phyloP scores from a whole-genome alignment of 768 basidiomycete species.

The Panaeolus cyanescens region DNA sequence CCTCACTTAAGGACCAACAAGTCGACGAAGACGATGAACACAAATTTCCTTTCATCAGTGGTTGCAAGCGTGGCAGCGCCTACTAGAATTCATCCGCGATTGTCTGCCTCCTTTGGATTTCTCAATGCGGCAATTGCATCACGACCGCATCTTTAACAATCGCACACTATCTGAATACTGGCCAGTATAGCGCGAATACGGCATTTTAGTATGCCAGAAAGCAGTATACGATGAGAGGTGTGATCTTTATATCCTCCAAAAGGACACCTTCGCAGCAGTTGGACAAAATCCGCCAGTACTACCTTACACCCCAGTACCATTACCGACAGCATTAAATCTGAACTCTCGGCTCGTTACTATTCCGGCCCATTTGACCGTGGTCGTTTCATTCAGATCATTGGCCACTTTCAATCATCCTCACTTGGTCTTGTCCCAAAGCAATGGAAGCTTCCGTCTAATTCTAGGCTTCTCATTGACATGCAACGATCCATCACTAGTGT shows the following conservation, averaged over 20 bases:
- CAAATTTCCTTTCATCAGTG: background rate
- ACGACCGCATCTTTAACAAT: background rate
- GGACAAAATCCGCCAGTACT: background rate
- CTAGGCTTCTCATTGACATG: slow-evolving; percentile 34
- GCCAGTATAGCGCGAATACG: background rate
- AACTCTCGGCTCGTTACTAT: slow-evolving; percentile 32
- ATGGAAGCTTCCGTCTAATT: slow-evolving; percentile 26
- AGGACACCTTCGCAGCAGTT: background rate
- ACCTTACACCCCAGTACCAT: slow-evolving; percentile 29
- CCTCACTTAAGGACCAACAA: no score
- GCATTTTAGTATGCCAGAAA: background rate
- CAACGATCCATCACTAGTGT: slow-evolving; percentile 17
- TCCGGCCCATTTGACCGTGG: slow-evolving; percentile 27
- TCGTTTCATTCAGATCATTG: slow-evolving; percentile 32
- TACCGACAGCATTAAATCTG: slow-evolving; percentile 28
- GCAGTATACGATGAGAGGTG: background rate
- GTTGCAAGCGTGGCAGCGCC: background rate
- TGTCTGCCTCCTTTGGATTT: background rate
- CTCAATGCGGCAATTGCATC: background rate
- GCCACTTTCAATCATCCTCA: slow-evolving; percentile 41
- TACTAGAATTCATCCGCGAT: background rate
- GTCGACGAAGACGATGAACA: background rate
- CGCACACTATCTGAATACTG: background rate
- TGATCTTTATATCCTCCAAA: background rate
- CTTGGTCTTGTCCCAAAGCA: slow-evolving; percentile 39